phyloP scores from a whole-genome alignment of 768 basidiomycete genomes.

The Tricholoma flavovirens region DNA sequence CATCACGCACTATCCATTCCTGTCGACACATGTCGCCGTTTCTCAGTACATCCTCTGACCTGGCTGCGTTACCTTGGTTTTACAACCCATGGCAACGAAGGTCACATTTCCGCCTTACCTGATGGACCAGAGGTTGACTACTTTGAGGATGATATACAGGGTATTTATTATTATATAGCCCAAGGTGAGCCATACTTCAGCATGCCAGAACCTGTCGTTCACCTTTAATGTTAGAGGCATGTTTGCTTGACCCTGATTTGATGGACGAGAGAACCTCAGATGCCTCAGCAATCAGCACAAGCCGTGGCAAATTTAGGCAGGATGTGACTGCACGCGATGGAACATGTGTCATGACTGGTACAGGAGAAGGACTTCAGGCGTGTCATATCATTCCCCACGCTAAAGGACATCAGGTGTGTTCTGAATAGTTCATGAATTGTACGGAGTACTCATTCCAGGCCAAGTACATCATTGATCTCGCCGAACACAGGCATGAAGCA shows the following conservation, averaged over 20 bases:
- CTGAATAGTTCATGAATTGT: neutral
- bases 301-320: neutral
- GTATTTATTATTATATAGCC: slow-evolving; percentile 14
- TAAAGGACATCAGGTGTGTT: slow-evolving; percentile 1
- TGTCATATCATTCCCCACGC: neutral
- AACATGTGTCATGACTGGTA: slow-evolving; percentile 2
- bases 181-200: slow-evolving; percentile 11
- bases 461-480: slow-evolving; percentile 14
- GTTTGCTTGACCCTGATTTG: slow-evolving; percentile 14
- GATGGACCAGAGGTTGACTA: slow-evolving; percentile 12
- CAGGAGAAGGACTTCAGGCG: neutral
- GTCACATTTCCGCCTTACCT: slow-evolving; percentile 9
- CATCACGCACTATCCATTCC: neutral
- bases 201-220: slow-evolving; percentile 5
- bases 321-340: neutral
- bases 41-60: slow-evolving; percentile 15
- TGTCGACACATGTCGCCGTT: neutral
- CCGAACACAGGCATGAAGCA: slow-evolving; percentile 12
- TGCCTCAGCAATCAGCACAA: slow-evolving; percentile 6
- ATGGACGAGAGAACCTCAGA: slow-evolving; percentile 12
- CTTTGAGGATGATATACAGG: slow-evolving; percentile 10
- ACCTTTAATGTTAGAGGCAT: slow-evolving; percentile 10
- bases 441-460: neutral
- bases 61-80: slow-evolving; percentile 16
- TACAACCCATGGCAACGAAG: slow-evolving; percentile 13